phyloP scores from a whole-genome alignment of 2,329 filamentous ascomycete genomes.

The Cladophialophora chaetospira region DNA sequence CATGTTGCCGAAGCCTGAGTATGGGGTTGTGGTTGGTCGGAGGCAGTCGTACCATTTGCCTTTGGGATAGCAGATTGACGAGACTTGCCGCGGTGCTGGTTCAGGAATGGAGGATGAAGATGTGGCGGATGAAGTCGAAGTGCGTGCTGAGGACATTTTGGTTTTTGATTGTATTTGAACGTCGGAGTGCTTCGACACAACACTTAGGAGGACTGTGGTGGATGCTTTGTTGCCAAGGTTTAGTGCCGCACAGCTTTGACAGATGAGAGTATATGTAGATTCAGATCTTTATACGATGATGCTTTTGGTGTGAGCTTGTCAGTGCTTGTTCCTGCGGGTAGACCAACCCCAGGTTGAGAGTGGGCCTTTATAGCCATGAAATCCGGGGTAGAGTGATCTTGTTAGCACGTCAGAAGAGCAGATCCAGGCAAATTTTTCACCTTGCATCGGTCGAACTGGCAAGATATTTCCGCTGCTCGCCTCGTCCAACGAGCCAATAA shows the following conservation, averaged over 20 bases:
- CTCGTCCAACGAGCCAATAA: neutral
- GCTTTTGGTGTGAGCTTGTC: neutral
- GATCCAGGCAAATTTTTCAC: neutral
- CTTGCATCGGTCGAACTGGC: neutral
- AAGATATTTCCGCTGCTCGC: neutral
- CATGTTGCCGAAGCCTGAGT: constrained; percentile 21
- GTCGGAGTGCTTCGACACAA: too few relatives aligned
- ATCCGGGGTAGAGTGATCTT: constrained; percentile 3
- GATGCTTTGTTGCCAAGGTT: neutral
- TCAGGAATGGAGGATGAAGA: constrained; percentile 1
- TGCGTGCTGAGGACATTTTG: constrained; percentile 4
- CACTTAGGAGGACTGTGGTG: neutral
- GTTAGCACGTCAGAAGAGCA: neutral
- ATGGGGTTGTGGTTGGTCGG: constrained; percentile 19
- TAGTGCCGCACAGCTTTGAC: neutral
- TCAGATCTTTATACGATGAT: neutral
- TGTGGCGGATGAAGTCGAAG: constrained; percentile 1
- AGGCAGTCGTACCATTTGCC: constrained; percentile 28
- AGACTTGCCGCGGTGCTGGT: constrained; percentile 8
- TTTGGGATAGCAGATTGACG: constrained; percentile 20
- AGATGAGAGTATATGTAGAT: neutral
- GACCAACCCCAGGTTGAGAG: constrained; percentile 3
- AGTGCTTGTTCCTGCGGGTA: constrained; percentile 9
- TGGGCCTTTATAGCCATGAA: neutral
- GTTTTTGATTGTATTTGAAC: neutral